Evolutionary conservation across 176 grass and related monocot species (phyloP).

Genomic region (Phoenix roebelenii): DNA sequence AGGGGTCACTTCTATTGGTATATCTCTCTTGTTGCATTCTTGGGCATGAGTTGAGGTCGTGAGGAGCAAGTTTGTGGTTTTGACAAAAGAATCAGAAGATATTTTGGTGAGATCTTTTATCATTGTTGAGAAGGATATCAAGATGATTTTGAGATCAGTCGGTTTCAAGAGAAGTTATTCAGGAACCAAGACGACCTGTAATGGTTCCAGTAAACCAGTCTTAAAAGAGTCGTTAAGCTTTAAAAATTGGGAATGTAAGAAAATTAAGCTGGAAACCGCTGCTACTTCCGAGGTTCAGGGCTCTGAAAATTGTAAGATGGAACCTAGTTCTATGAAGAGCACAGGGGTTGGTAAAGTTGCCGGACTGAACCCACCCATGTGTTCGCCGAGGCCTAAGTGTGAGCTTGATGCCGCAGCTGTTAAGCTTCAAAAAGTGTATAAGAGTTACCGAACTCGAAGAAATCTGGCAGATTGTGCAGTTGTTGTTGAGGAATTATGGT

Average conservation of each 20-base stretch:
- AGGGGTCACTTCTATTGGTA: constrained; percentile 40
- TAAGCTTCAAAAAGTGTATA: constrained; percentile 88
- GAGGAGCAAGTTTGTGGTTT: constrained; percentile 24
- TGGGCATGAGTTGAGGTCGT: constrained; percentile 37
- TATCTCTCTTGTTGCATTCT: constrained; percentile 13
- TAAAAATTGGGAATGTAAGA: constrained; percentile 32
- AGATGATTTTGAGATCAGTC: background rate
- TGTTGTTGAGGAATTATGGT: constrained; percentile 94
- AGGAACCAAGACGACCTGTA: background rate
- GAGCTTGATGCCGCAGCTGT: constrained; percentile 65
- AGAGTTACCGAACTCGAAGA: constrained; percentile 73
- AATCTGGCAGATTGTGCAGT: constrained; percentile 84
- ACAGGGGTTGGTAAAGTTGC: background rate
- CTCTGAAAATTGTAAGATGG: no score
- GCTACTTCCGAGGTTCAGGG: no score
- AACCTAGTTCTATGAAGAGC: background rate
- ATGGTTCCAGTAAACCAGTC: constrained; percentile 6
- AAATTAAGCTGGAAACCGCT: no score
- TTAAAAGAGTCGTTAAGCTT: constrained; percentile 43
- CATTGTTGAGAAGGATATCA: constrained; percentile 3
- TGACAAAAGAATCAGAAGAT: constrained; percentile 7
- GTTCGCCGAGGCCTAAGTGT: constrained; percentile 33
- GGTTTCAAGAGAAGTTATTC: background rate
- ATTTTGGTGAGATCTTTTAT: constrained; percentile 10
- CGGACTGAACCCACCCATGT: constrained; percentile 13